Percentiles rank a stretch among this genome's conserved stretches.
phyloP scores from a whole-genome alignment of 257 asterid genomes.

The Schizonepeta tenuifolia region DNA sequence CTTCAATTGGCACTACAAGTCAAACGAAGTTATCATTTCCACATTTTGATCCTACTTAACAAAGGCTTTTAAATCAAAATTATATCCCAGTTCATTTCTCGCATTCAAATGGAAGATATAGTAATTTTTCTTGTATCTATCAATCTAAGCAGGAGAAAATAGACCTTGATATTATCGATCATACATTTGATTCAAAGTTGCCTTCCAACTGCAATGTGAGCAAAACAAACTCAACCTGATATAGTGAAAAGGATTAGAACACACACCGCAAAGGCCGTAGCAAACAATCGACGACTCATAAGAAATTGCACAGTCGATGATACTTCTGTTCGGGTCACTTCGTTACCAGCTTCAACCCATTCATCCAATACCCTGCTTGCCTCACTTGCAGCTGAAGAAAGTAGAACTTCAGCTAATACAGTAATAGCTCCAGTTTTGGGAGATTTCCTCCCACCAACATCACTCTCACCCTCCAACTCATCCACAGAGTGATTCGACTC shows the following conservation, averaged over 20 bases:
- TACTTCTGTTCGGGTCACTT: conserved; percentile 51
- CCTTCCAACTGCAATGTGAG: background rate
- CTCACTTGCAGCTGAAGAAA: conserved; percentile 41
- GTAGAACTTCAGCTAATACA: conserved; percentile 49
- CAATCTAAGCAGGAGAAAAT: background rate
- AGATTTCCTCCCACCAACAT: too few species aligned
- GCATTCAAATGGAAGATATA: background rate
- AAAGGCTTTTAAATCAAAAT: too few species aligned
- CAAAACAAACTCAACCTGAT: background rate
- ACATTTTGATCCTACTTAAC: too few species aligned
- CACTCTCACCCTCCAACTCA: conserved; percentile 45
- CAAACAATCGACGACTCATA: conserved; percentile 50
- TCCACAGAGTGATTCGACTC: conserved; percentile 53
- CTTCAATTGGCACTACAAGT: too few species aligned
- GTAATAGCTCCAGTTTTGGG: conserved; percentile 27
- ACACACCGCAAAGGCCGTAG: conserved; percentile 73
- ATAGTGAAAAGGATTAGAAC: conserved; percentile 9
- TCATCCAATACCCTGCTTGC: conserved; percentile 51
- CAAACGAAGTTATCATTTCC: too few species aligned
- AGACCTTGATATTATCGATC: background rate
- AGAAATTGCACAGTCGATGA: conserved; percentile 44
- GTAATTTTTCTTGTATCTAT: background rate
- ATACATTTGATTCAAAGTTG: too few species aligned
- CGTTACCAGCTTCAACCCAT: conserved; percentile 71
- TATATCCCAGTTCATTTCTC: background rate